phyloP scores from a whole-genome alignment of 768 basidiomycete species.

The Tremella mesenterica region DNA sequence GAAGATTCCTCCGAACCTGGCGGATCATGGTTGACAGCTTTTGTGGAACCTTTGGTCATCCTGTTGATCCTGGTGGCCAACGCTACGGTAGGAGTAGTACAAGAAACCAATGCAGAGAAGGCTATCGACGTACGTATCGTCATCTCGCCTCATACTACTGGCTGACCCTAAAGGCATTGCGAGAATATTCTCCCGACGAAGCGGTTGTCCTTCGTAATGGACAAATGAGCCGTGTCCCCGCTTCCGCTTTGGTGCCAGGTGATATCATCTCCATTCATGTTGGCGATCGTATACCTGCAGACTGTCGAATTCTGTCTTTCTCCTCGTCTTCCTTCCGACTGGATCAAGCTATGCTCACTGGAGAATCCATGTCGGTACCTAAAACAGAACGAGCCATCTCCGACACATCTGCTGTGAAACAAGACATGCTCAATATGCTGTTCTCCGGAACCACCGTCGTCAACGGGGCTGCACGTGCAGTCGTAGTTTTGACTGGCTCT shows the following conservation, averaged over 20 bases:
- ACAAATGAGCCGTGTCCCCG: constrained; percentile 63
- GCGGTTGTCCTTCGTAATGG: constrained; percentile 78
- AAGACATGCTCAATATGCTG: constrained; percentile 95
- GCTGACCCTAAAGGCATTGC: constrained; percentile 63
- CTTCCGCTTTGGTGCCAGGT: constrained; percentile 84
- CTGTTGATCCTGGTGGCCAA: constrained; percentile 92
- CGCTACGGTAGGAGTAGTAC: constrained; percentile 92
- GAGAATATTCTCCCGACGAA: constrained; percentile 94
- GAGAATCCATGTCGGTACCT: constrained; percentile 81
- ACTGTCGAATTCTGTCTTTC: constrained; percentile 79
- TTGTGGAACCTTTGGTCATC: constrained; percentile 92
- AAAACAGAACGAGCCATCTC: constrained; percentile 63
- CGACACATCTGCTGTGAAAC: constrained; percentile 79
- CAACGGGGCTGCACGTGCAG: constrained; percentile 75
- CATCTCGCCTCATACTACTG: neutral
- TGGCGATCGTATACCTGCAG: constrained; percentile 91
- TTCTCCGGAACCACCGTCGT: constrained; percentile 96
- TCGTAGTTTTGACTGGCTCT: constrained; percentile 79
- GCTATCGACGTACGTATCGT: constrained; percentile 84
- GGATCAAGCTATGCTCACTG: constrained; percentile 94
- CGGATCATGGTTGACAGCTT: constrained; percentile 60
- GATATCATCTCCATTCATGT: constrained; percentile 86
- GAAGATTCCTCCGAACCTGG: constrained; percentile 63
- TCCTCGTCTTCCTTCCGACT: constrained; percentile 88
- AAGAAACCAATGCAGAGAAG: constrained; percentile 90